Evolutionary conservation across 2,329 filamentous ascomycete genomes (phyloP), one percentile per base, ranked within the genome.

Genomic region (Diaporthe velutina): DNA sequence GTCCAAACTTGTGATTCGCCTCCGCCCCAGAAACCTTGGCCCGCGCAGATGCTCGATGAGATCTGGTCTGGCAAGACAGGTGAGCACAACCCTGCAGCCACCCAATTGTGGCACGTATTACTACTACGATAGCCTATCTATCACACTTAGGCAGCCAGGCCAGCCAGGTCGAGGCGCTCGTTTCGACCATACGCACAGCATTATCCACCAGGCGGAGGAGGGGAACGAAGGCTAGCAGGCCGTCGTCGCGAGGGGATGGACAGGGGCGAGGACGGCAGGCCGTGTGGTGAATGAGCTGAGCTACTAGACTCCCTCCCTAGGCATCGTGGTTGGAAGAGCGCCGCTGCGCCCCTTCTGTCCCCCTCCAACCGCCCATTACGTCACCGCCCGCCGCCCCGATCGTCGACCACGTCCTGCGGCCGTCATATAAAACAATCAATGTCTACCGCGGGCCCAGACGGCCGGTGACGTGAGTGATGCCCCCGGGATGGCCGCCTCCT

Each of bases 301-400:
- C 54, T 57, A 19, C 15, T 30, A 9, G 22, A 30, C 40, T 33
- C n/a, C n/a, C n/a, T n/a, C n/a, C n/a, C n/a, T n/a, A n/a, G n/a
- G n/a, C n/a, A n/a, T 50, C 13, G 64, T 40, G 8, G 22, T 40
- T 40, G 64, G 38, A 67, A 67, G 33, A 67, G 30, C 45, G 33
- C 22, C 33, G 33, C 45, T 67, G 64, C 64, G 64, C 64, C 64
- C 45, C 64, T 17, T 30, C 28, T 38, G 7, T 28, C 3, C 60
- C 4, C 25, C 30, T 33, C 28, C 4, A 12, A 19, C 55, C 33
- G 64, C 64, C 48, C 48, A 68, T 54, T 68, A 68, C 64, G 64
- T 68, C 64, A 68, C 64, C 64, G 64, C 30, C 64, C 48, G 48
- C 64, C 48, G 64, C 64, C 64, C 64, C 64, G 48, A 68, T 68